A percentile compares a stretch with the other conserved stretches of the same genome.
Evolutionary conservation across 1,284 basidiomycete genomes (phyloP).

Genomic region (Ustilago curta): DNA sequence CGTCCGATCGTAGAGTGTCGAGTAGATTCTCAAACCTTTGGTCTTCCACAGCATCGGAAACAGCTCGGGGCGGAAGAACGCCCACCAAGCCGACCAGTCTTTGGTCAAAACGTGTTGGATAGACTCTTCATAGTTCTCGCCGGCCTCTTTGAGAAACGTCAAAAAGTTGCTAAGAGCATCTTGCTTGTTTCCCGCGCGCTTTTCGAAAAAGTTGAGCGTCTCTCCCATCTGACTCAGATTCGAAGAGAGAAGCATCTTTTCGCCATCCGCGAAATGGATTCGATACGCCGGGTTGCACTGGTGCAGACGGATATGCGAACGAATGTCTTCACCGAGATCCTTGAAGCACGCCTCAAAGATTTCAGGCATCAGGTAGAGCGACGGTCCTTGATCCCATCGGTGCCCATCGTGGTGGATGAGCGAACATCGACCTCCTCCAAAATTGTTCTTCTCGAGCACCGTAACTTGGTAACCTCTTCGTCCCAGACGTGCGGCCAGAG

Average conservation of each 20-base stretch:
- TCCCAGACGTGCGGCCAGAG: conserved; percentile 72
- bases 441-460: conserved; percentile 69
- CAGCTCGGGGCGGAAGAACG: conserved; percentile 71
- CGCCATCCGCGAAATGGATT: conserved; percentile 60
- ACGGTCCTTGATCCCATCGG: conserved; percentile 71
- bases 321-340: conserved; percentile 71
- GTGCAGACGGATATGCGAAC: conserved; percentile 71
- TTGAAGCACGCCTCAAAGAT: conserved; percentile 72
- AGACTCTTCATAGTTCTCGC: conserved; percentile 71
- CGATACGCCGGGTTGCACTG: conserved; percentile 61
- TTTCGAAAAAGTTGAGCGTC: conserved; percentile 72
- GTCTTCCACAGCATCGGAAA: conserved; percentile 69
- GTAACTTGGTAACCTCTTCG: conserved; percentile 72
- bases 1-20: conserved; percentile 69
- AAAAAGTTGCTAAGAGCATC: conserved; percentile 66
- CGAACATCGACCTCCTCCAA: conserved; percentile 73
- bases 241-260: conserved; percentile 70
- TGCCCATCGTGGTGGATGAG: conserved; percentile 72
- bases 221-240: conserved; percentile 71
- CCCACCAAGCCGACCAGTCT: conserved; percentile 71
- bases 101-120: conserved; percentile 71
- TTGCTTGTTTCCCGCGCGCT: conserved; percentile 71
- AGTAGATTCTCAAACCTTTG: conserved; percentile 54
- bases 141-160: conserved; percentile 70
- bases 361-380: conserved; percentile 72